These are phyloP conservation scores for Chenopodium suecicum DNA, from an alignment of 148 eudicot genomes.

Conservation along the genomic window DNA sequence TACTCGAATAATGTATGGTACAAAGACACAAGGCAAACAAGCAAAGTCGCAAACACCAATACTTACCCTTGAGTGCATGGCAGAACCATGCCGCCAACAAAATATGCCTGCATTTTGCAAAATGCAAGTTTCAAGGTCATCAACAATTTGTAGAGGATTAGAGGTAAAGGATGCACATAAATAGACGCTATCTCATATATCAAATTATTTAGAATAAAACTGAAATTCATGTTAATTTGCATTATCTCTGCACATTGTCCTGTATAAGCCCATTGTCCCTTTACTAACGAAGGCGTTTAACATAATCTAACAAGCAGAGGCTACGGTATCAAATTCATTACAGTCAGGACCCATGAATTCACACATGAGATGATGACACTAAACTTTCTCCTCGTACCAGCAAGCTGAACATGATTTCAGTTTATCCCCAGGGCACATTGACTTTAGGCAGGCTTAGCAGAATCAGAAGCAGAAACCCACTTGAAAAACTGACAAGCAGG, in stretches of 20 bases:
- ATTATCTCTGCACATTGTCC: background rate
- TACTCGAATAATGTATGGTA: no score
- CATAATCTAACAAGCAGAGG: constrained; percentile 18
- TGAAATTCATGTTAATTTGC: constrained; percentile 25
- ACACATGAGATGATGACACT: background rate
- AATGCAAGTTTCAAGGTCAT: background rate
- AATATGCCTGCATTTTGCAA: background rate
- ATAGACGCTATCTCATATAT: background rate
- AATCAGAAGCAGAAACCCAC: constrained; percentile 54
- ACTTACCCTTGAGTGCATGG: background rate
- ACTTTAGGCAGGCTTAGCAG: constrained; percentile 17
- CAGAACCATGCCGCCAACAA: background rate
- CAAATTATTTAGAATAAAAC: constrained; percentile 11
- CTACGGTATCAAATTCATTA: constrained; percentile 8
- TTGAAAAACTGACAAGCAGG: constrained; percentile 63
- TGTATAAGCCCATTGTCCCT: constrained; percentile 12
- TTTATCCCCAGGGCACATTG: background rate
- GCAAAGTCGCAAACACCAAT: background rate
- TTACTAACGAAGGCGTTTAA: constrained; percentile 9
- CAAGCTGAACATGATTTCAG: constrained; percentile 4
- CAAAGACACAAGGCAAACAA: background rate
- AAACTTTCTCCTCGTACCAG: constrained; percentile 6
- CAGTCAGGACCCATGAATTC: background rate
- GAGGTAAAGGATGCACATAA: no score
- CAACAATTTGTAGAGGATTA: background rate